Conservation (phyloP, 2,329 filamentous ascomycete genomes). For the Chalaropsis ovoidea region DNA sequence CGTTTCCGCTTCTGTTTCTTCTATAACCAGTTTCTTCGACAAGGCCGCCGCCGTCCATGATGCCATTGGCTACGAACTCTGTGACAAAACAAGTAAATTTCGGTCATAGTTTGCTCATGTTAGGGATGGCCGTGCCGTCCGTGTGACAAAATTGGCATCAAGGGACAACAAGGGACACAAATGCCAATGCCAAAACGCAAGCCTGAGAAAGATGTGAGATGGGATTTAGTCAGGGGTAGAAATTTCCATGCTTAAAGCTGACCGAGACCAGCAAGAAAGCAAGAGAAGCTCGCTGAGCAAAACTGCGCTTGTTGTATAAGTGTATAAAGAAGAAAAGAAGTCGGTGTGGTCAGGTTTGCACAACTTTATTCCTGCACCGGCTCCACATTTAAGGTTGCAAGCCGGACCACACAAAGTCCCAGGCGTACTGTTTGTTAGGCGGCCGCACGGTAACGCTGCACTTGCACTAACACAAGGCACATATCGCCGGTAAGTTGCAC, state of each 20-base stretch:
- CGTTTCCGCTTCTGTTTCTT: neutral
- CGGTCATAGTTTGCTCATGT: neutral
- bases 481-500: neutral
- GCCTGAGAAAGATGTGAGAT: neutral
- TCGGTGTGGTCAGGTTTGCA: neutral
- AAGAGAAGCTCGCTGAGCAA: neutral
- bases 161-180: neutral
- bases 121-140: slow-evolving; percentile 11
- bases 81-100: neutral
- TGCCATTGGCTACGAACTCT: neutral
- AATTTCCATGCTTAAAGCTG: neutral
- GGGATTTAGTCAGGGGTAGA: slow-evolving; percentile 9
- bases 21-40: neutral
- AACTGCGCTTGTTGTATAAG: too few relatives aligned
- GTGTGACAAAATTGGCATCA: slow-evolving; percentile 11
- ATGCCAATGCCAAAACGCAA: neutral
- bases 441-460: too few relatives aligned
- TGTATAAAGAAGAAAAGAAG: too few relatives aligned
- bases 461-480: neutral
- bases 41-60: neutral
- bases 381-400: neutral
- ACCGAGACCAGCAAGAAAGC: neutral
- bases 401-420: neutral
- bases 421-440: neutral
- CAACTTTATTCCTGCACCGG: neutral